phyloP scores from a whole-genome alignment of 129 eudicot genomes.

The Rutidosis leptorrhynchoides region DNA sequence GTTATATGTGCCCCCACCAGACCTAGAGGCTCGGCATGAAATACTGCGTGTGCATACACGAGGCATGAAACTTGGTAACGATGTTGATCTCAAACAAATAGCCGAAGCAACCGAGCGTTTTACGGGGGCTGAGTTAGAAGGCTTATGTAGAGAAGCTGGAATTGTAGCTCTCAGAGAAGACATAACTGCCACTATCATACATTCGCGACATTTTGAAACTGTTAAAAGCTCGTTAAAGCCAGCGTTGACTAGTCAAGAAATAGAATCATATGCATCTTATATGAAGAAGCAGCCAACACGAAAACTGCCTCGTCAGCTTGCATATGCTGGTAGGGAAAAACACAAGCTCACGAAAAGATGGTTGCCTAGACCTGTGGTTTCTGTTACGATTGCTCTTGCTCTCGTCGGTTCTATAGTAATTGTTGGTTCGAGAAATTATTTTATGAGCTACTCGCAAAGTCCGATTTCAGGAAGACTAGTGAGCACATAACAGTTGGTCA shows the following conservation, averaged over 20 bases:
- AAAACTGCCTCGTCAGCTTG: constrained; percentile 14
- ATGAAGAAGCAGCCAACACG: constrained; percentile 44
- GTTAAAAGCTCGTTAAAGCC: constrained; percentile 59
- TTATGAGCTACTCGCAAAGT: constrained; percentile 8
- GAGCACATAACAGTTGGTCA: constrained; percentile 9
- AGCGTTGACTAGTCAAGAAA: constrained; percentile 52
- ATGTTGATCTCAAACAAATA: constrained; percentile 62
- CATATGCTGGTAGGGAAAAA: constrained; percentile 17
- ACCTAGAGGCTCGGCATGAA: constrained; percentile 67
- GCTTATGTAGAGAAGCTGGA: constrained; percentile 83
- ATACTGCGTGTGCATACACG: constrained; percentile 83
- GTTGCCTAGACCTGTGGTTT: constrained; percentile 25
- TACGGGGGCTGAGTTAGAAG: constrained; percentile 91
- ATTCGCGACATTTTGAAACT: constrained; percentile 62
- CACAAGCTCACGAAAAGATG: constrained; percentile 18
- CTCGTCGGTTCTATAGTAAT: constrained; percentile 34
- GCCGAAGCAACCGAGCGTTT: constrained; percentile 83
- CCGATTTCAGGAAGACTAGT: constrained; percentile 8
- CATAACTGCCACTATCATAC: constrained; percentile 56
- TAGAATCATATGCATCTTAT: constrained; percentile 51
- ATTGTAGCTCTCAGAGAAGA: constrained; percentile 82
- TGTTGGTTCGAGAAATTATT: constrained; percentile 34
- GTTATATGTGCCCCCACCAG: constrained; percentile 95
- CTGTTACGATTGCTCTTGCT: constrained; percentile 39
- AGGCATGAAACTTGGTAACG: constrained; percentile 46